Evolutionary conservation across 2,329 filamentous ascomycete genomes (phyloP).

Genomic region (Fusarium sp.): DNA sequence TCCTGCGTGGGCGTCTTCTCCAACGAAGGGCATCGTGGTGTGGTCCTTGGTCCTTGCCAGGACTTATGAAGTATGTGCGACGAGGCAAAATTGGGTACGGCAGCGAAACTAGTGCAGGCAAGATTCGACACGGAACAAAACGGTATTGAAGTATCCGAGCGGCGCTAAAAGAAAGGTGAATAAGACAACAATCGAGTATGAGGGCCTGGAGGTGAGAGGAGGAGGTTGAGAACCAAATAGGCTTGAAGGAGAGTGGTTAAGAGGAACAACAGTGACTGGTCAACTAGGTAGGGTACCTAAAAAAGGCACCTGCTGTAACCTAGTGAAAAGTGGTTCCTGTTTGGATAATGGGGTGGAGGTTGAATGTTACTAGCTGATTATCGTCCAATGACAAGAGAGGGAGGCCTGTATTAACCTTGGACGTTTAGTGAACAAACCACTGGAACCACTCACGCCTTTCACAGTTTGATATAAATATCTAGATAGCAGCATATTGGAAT

Average conservation of each 20-base stretch:
- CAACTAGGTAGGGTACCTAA: neutral
- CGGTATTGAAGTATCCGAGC: neutral
- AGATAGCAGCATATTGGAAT: neutral
- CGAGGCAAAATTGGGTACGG: slow-evolving; percentile 13
- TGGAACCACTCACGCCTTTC: neutral
- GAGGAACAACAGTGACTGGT: slow-evolving; percentile 20
- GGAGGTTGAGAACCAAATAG: slow-evolving; percentile 1
- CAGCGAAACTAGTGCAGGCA: neutral
- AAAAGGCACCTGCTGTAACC: slow-evolving; percentile 24
- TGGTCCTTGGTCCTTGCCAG: slow-evolving; percentile 27
- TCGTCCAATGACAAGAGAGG: slow-evolving; percentile 1
- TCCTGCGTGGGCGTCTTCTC: slow-evolving; percentile 45
- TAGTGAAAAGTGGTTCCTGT: slow-evolving; percentile 22
- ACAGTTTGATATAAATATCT: neutral
- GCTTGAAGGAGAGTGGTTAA: slow-evolving; percentile 17
- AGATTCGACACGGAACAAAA: neutral
- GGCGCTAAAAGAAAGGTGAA: neutral
- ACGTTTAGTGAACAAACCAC: neutral
- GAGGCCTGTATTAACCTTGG: neutral
- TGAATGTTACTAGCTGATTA: slow-evolving; percentile 1
- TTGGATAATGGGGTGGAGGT: slow-evolving; percentile 12
- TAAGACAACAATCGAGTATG: neutral
- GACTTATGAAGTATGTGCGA: slow-evolving; percentile 18
- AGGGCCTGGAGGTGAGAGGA: slow-evolving; percentile 13
- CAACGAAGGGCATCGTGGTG: slow-evolving; percentile 49